These are phyloP conservation scores for Saturnispora halmiae DNA, from an alignment of 805 yeast species.

Conservation along the genomic window DNA sequence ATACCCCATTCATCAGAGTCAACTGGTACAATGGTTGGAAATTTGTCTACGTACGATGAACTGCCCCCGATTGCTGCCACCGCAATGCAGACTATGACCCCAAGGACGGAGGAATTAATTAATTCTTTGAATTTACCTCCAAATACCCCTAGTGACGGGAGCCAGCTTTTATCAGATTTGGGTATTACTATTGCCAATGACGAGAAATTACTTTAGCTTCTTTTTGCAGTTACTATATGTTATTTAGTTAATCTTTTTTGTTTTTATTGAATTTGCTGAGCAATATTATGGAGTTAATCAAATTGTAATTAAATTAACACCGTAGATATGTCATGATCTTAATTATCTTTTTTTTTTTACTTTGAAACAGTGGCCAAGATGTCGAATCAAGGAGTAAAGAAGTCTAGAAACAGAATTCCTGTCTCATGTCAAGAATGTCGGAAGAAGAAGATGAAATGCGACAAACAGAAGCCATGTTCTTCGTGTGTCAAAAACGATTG, in stretches of 20 bases:
- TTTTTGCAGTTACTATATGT: no score
- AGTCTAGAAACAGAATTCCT: conserved; percentile 36
- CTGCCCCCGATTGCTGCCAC: no score
- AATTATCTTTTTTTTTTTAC: no score
- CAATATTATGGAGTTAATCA: not conserved
- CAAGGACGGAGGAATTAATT: not conserved
- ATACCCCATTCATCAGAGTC: not conserved
- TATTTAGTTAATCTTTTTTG: no score
- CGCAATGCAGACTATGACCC: no score
- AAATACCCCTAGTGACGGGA: not conserved
- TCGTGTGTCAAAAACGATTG: conserved; percentile 31
- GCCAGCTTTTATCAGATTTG: not conserved
- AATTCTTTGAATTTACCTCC: not conserved
- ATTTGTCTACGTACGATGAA: no score
- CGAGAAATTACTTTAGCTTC: no score
- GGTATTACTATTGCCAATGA: not conserved
- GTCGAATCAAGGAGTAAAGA: conserved; percentile 21
- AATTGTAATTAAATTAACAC: no score
- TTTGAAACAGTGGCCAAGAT: no score
- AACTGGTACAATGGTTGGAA: not conserved
- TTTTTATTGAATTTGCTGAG: not conserved
- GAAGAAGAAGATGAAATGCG: conserved; percentile 40
- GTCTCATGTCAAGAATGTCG: conserved; percentile 41
- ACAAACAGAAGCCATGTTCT: conserved; percentile 31
- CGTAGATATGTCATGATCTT: no score